A percentile compares a stretch with the other conserved stretches of the same genome.
phyloP scores from a whole-genome alignment of 139 green algal species.

The Chlamydomonas asymmetrica region DNA sequence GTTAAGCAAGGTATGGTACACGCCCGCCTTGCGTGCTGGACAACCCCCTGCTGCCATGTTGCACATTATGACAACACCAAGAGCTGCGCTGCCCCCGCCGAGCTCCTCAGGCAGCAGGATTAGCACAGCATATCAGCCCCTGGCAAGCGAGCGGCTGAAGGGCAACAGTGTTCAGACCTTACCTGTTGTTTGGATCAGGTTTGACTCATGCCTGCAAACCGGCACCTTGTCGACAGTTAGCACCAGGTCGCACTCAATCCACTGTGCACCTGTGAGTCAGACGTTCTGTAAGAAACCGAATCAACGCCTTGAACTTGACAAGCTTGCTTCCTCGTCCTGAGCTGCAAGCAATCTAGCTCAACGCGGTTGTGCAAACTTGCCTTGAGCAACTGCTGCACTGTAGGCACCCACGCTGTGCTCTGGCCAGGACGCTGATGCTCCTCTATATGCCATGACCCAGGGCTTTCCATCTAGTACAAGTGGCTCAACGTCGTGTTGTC shows the following conservation, averaged over 20 bases:
- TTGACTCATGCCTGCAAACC: conserved; percentile 22
- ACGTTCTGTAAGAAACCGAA: neutral
- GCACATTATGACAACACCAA: neutral
- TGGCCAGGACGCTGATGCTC: conserved; percentile 3
- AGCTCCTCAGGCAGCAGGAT: neutral
- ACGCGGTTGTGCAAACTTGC: neutral
- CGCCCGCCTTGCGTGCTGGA: neutral
- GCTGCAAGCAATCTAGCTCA: too few relatives aligned
- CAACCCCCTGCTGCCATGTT: neutral
- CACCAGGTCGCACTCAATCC: conserved; percentile 23
- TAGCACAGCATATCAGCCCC: neutral
- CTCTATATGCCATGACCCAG: conserved; percentile 19
- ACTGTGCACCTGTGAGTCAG: neutral
- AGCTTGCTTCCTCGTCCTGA: too few relatives aligned
- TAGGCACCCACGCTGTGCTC: conserved; percentile 22
- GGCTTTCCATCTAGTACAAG: neutral
- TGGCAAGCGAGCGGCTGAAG: neutral
- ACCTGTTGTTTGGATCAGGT: conserved; percentile 17
- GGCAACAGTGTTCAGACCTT: conserved; percentile 1
- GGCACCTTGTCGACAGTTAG: conserved; percentile 11
- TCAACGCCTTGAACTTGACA: neutral
- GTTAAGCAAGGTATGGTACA: neutral
- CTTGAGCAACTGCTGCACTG: conserved; percentile 5
- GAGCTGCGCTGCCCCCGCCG: neutral
- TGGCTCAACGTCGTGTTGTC: neutral